Evolutionary conservation across 352 stramenopile species (phyloP), one percentile per base, ranked within the genome.

Genomic region (Pythium rhizo-oryzae): DNA sequence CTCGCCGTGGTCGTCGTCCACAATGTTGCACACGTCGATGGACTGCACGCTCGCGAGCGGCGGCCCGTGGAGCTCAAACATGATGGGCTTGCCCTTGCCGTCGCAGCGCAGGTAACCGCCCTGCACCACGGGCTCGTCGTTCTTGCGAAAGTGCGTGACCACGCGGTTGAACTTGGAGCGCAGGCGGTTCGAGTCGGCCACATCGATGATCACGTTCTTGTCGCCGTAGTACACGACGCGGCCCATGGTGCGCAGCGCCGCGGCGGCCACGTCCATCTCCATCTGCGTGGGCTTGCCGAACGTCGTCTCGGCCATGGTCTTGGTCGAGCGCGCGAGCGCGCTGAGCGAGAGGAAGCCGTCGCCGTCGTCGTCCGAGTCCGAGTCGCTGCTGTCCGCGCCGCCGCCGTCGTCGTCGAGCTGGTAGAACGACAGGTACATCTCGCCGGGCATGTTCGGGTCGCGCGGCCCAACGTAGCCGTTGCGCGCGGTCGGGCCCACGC

Each of bases 161-260:
- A 96, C 80, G 35, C 84, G 85, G 39, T 96, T 93, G 65, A 96
- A 93, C 69, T 92, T 93, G 44, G 82, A 92, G 23, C 84, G 82
- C 25, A 89, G 69, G 9, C 87, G 85, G 54, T 96, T 94, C 59
- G 85, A 94, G 70, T 96, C 82, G 1, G 77, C 84, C 9, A 96
- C 85, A 57, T 93, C 81, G 46, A 96, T 91, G 28, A 92, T 80
- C 12, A 96, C 68, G 46, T 94, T 92, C 0, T 63, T 62, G 65
- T 96, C 85, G 16, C 84, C 85, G 58, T 92, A 94, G 68, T 91
- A 94, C 56, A 96, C 76, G 18, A 94, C 80, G 54, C 81, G 82
- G 19, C 83, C 85, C 64, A 85, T 80, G 6, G 83, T 87, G 4
- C 75, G 76, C 47, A 92, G 49, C 60, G 82, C 81, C 0, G 79